phyloP scores from a whole-genome alignment of 352 stramenopile genomes.

The Aphanomyces euteiches region DNA sequence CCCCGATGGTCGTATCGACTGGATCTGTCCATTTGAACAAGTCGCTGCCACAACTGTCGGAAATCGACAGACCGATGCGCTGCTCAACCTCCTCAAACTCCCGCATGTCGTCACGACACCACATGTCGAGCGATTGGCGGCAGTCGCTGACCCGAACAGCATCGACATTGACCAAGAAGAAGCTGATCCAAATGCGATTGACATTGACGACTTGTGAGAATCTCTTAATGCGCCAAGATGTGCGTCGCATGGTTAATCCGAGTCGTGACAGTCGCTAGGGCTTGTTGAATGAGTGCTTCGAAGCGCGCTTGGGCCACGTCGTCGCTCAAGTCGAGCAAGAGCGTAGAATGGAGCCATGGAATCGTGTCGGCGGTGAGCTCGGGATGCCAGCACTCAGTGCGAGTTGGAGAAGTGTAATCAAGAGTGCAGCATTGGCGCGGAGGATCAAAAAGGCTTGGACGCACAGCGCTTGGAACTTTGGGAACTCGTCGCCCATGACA shows the following conservation, averaged over 20 bases:
- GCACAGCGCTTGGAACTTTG: slow-evolving; percentile 63
- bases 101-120: slow-evolving; percentile 92
- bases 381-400: slow-evolving; percentile 72
- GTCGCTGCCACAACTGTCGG: slow-evolving; percentile 39
- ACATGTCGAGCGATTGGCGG: slow-evolving; percentile 38
- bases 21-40: slow-evolving; percentile 64
- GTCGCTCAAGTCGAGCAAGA: slow-evolving; percentile 74
- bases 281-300: slow-evolving; percentile 71
- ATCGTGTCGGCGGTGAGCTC: slow-evolving; percentile 73
- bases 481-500: slow-evolving; percentile 76
- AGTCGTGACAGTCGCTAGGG: slow-evolving; percentile 71
- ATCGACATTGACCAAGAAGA: slow-evolving; percentile 57
- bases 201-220: slow-evolving; percentile 28
- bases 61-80: slow-evolving; percentile 94
- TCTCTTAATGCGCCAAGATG: slow-evolving; percentile 66
- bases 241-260: slow-evolving; percentile 82
- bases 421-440: slow-evolving; percentile 64
- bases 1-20: slow-evolving; percentile 55
- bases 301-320: slow-evolving; percentile 58
- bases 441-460: slow-evolving; percentile 70
- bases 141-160: slow-evolving; percentile 47
- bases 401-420: slow-evolving; percentile 79
- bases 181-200: slow-evolving; percentile 21
- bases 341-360: slow-evolving; percentile 70
- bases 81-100: slow-evolving; percentile 90